Evolutionary conservation across 768 basidiomycete species (phyloP), one percentile per base, ranked within the genome.

Genomic region (Mycena belliarum): DNA sequence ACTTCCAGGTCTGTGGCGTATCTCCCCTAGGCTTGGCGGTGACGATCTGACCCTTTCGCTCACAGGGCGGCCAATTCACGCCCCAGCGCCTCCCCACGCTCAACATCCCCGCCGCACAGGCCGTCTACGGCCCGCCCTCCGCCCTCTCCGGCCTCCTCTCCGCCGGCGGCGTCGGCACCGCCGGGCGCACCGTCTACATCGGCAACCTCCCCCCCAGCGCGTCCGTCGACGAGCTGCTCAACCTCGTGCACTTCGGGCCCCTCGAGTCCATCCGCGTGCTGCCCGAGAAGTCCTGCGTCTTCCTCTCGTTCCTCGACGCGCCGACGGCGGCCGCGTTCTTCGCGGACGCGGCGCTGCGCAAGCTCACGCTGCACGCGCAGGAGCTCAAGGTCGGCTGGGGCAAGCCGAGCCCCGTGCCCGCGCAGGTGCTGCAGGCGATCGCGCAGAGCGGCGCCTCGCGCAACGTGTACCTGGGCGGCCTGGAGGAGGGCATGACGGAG

Each of bases 341-440:
- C 67, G 95, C 96, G 37, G 97, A 98, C 68, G 96, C 96, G 1
- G 87, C 89, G 29, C 88, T 98, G 71, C 95, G 97, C 78, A 98
- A 97, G 72, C 76, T 98, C 60, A 75, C 90, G 20, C 79, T 99
- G 15, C 96, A 98, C 69, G 92, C 90, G 3, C 94, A 97, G 71
- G 97, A 98, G 72, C 87, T 99, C 67, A 95, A 95, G 77, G 95
- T 99, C 63, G 97, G 97, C 21, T 99, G 96, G 96, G 97, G 96
- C 25, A 97, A 98, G 71, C 90, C 95, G 1, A 88, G 87, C 2
- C 86, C 89, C 16, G 93, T 98, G 3, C 92, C 94, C 1, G 83
- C 86, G 24, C 86, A 89, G 68, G 57, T 58, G 14, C 84, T 86
- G 3, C 81, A 91, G 24, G 94, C 95, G 1, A 96, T 98, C 52